Base-by-base conservation (phyloP, 257 asterid genomes). In the Solanum pennellii region DNA sequence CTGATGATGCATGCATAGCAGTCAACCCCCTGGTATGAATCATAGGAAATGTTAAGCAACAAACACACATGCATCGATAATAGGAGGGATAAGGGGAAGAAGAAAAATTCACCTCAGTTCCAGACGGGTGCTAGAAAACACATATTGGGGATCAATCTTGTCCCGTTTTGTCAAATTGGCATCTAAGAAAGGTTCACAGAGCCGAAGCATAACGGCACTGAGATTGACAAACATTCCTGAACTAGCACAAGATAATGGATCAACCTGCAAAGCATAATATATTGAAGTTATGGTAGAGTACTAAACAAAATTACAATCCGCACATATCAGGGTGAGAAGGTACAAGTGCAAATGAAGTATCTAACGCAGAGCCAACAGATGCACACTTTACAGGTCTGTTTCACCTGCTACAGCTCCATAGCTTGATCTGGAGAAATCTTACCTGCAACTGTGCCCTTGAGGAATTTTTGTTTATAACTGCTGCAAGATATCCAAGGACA, bases 171-270 rank as follows among this genome's bases (percentile, higher is more conserved):
- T 83, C 92, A 96, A 89, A 93, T 89, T 97, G 88, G 93, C 94
- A 90, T 97, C 99, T 87, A 97, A 91, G 90, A 95, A 97, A 87
- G 99, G 99, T 91, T 97, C 98, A 76, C 99, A 97, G 5, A 97
- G 94, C 74, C 92, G 95, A 89, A 97, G 96, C 98, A 95, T 93
- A 23, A 97, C 98, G 37, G 97, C 98, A 91, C 98, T 93, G 83
- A 97, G 97, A 89, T 93, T 95, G 77, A 97, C 98, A 92, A 97
- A 97, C 99, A 95, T 95, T 88, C 99, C 98, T 21, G 99, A 95
- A 92, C 99, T 97, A 85, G 99, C 99, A 92, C 95, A 93, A 65
- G 98, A 93, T 74, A 97, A 88, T 39, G 96, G 96, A 92, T 97
- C 99, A 89, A 93, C 98, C 99, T 95, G 94, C 59, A 84, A 74